Conservation (phyloP, 2,329 filamentous ascomycete species). For the Cladosporium sp. region DNA sequence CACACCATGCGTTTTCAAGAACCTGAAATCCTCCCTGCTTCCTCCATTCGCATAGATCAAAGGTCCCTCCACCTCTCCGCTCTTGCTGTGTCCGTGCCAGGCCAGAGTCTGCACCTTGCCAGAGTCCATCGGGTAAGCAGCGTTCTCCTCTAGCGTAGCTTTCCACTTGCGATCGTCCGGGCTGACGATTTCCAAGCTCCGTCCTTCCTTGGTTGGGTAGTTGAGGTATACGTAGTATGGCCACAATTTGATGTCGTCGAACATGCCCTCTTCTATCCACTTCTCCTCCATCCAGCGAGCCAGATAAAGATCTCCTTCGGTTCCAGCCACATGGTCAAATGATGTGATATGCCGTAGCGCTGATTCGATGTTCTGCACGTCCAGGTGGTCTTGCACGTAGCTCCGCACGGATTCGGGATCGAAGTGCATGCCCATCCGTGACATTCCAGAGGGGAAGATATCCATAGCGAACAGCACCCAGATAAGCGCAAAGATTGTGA, state of each 20-base stretch:
- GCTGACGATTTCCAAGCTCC: conserved; percentile 78
- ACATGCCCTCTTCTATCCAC: conserved; percentile 64
- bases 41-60: conserved; percentile 93
- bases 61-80: conserved; percentile 82
- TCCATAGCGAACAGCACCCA: conserved; percentile 87
- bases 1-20: conserved; percentile 69
- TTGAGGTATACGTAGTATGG: conserved; percentile 80
- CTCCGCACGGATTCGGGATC: conserved; percentile 79
- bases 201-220: conserved; percentile 76
- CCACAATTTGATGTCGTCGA: conserved; percentile 76
- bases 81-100: conserved; percentile 88
- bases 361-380: conserved; percentile 63
- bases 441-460: conserved; percentile 70
- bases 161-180: conserved; percentile 69
- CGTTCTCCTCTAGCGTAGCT: conserved; percentile 80
- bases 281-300: conserved; percentile 81
- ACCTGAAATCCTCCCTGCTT: conserved; percentile 77
- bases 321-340: conserved; percentile 91
- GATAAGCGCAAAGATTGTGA: conserved; percentile 74
- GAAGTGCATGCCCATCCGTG: conserved; percentile 69
- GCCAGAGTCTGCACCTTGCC: conserved; percentile 68
- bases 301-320: conserved; percentile 84
- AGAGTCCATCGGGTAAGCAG: conserved; percentile 62
- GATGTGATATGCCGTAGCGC: conserved; percentile 76
- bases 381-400: conserved; percentile 73